phyloP scores from a whole-genome alignment of 371 early-diverging fungal genomes.

The Circinella minor region DNA sequence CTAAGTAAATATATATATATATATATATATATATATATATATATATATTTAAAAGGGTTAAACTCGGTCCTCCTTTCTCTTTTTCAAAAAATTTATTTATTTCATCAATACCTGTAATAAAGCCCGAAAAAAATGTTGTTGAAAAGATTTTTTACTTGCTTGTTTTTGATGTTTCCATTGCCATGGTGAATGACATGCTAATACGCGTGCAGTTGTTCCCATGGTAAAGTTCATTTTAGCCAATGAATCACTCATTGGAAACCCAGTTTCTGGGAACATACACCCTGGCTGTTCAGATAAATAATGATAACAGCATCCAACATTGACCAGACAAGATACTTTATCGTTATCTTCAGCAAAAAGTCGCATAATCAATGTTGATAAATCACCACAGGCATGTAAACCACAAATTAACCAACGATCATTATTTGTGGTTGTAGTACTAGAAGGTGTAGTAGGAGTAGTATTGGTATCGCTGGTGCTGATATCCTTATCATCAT shows the following conservation, averaged over 20 bases:
- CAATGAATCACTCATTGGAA: constrained; percentile 20
- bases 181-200: constrained; percentile 84
- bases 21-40: not conserved
- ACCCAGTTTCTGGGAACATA: constrained; percentile 8
- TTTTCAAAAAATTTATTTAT: no score
- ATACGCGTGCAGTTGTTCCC: constrained; percentile 77
- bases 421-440: constrained; percentile 3
- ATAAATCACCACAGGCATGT: constrained; percentile 87
- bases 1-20: constrained; percentile 17
- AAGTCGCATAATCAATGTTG: constrained; percentile 69
- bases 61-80: no score
- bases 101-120: constrained; percentile 54
- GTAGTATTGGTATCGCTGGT: no score
- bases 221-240: constrained; percentile 25
- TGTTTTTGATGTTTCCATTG: constrained; percentile 69
- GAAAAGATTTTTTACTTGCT: constrained; percentile 62
- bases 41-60: not conserved
- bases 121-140: constrained; percentile 78
- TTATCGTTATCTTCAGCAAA: constrained; percentile 65
- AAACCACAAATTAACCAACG: constrained; percentile 82
- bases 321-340: constrained; percentile 74
- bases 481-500: not conserved
- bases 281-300: constrained; percentile 45
- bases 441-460: no score
- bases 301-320: constrained; percentile 89